These are phyloP conservation scores for Pseudozyma hubeiensis DNA, from an alignment of 1,284 basidiomycete species.

Conservation along the genomic window DNA sequence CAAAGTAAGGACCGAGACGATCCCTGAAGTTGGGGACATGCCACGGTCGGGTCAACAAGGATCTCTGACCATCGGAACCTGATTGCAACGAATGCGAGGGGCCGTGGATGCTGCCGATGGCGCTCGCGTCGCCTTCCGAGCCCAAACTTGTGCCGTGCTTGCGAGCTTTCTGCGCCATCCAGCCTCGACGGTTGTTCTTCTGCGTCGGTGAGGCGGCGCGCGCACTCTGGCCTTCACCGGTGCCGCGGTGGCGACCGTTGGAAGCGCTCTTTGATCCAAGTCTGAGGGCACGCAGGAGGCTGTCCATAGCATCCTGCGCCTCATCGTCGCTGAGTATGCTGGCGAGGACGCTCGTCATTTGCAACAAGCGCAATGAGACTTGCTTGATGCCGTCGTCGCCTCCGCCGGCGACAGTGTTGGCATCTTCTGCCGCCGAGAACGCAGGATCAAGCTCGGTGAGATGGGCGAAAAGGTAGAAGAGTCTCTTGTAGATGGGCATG, in stretches of 20 bases:
- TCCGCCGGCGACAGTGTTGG: slow-evolving; percentile 11
- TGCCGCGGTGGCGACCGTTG: slow-evolving; percentile 28
- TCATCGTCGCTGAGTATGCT: slow-evolving; percentile 66
- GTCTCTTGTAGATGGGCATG: slow-evolving; percentile 57
- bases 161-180: slow-evolving; percentile 56
- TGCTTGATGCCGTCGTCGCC: slow-evolving; percentile 39
- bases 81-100: background rate
- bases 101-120: background rate
- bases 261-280: slow-evolving; percentile 44
- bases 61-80: background rate
- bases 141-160: slow-evolving; percentile 44
- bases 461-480: slow-evolving; percentile 50
- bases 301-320: slow-evolving; percentile 66
- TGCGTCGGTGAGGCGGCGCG: slow-evolving; percentile 32
- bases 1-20: slow-evolving; percentile 19
- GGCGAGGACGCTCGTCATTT: slow-evolving; percentile 65
- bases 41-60: slow-evolving; percentile 11
- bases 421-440: slow-evolving; percentile 21
- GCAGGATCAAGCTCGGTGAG: slow-evolving; percentile 48
- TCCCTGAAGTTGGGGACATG: slow-evolving; percentile 21
- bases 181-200: slow-evolving; percentile 47
- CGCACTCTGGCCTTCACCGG: slow-evolving; percentile 20
- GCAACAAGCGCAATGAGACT: slow-evolving; percentile 55
- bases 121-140: slow-evolving; percentile 5
- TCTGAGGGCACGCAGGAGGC: slow-evolving; percentile 57